Evolutionary conservation across 257 asterid species (phyloP).

Genomic region (Misopates orontium): DNA sequence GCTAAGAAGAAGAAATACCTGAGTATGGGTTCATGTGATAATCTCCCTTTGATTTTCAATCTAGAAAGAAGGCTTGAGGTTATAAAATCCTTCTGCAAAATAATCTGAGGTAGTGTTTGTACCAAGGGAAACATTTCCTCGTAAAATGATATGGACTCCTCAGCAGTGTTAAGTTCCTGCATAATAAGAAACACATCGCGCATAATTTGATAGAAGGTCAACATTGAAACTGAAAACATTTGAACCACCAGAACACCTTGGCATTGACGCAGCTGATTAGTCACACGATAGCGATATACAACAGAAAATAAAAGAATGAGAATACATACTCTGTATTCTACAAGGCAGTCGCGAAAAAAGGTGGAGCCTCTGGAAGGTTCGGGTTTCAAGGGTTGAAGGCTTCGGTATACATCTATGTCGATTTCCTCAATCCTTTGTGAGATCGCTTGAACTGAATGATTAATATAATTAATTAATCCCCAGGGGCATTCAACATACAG

Average conservation of each 20-base stretch:
- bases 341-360: too few species aligned
- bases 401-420: too few species aligned
- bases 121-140: slow-evolving; percentile 82
- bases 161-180: slow-evolving; percentile 95
- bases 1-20: slow-evolving; percentile 45
- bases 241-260: not conserved
- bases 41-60: slow-evolving; percentile 68
- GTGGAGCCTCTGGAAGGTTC: too few species aligned
- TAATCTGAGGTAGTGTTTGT: slow-evolving; percentile 86
- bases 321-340: too few species aligned
- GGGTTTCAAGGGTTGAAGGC: too few species aligned
- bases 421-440: slow-evolving; percentile 65
- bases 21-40: slow-evolving; percentile 78
- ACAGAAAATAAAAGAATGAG: not conserved
- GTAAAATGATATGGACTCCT: slow-evolving; percentile 82
- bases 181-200: slow-evolving; percentile 17
- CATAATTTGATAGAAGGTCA: too few species aligned
- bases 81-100: slow-evolving; percentile 76
- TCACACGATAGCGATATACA: too few species aligned
- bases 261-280: too few species aligned
- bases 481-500: too few species aligned
- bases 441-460: slow-evolving; percentile 66
- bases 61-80: slow-evolving; percentile 57
- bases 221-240: not conserved
- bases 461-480: slow-evolving; percentile 21